Percentiles rank a stretch among this genome's conserved stretches.
phyloP scores from a whole-genome alignment of 192 early-diverging fungal genomes.

The Coemansia reversa region DNA sequence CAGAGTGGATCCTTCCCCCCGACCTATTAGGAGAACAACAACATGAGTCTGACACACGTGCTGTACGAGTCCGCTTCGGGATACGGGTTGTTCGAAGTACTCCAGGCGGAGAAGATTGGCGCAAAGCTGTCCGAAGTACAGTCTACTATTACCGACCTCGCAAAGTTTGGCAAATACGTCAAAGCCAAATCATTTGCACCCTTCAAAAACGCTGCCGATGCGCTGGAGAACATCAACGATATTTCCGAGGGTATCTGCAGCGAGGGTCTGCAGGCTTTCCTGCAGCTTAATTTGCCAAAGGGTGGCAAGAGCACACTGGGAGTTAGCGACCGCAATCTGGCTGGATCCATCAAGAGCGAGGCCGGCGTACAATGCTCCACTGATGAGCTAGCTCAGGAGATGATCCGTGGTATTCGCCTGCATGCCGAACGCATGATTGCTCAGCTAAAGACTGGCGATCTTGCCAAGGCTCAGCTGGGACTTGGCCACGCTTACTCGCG shows the following conservation, averaged over 20 bases:
- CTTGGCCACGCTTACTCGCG: constrained; percentile 98
- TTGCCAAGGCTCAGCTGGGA: constrained; percentile 92
- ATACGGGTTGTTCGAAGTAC: constrained; percentile 93
- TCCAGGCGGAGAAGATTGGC: constrained; percentile 93
- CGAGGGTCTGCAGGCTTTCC: constrained; percentile 85
- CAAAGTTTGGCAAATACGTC: constrained; percentile 87
- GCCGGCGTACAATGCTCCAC: constrained; percentile 75
- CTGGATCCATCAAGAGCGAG: constrained; percentile 61
- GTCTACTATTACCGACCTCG: constrained; percentile 75
- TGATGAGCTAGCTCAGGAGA: constrained; percentile 82
- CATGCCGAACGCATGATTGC: constrained; percentile 85
- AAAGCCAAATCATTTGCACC: constrained; percentile 94
- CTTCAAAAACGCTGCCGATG: constrained; percentile 95
- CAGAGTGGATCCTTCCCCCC: not conserved
- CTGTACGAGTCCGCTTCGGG: constrained; percentile 95
- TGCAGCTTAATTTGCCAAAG: constrained; percentile 90
- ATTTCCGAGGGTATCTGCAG: constrained; percentile 96
- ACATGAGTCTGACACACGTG: constrained; percentile 56
- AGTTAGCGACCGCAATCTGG: constrained; percentile 85
- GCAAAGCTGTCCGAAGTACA: constrained; percentile 89
- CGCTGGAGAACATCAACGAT: constrained; percentile 97
- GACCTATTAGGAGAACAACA: not conserved
- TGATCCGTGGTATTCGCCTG: constrained; percentile 91
- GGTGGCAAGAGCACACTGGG: constrained; percentile 76
- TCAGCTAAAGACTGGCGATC: constrained; percentile 90